Percentiles rank a stretch among this genome's conserved stretches.
Conservation (phyloP, 495 filamentous ascomycete species). For the Cairneyella variabilis region DNA sequence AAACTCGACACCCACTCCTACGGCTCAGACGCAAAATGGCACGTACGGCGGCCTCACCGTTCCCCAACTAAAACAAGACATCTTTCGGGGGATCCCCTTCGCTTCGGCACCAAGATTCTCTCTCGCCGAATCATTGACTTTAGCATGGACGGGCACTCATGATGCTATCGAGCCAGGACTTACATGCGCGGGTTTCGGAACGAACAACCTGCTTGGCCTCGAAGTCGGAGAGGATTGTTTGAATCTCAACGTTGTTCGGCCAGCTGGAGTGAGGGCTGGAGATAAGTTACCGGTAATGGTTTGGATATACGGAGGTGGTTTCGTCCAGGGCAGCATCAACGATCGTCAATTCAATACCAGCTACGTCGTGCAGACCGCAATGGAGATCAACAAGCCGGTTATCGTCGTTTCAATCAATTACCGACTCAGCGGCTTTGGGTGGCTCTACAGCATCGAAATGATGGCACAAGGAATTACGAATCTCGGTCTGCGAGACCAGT, state of each 20-base stretch:
- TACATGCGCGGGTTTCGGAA: slow-evolving; percentile 33
- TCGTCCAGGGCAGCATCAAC: slow-evolving; percentile 39
- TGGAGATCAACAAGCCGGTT: slow-evolving; percentile 47
- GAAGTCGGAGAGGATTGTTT: slow-evolving; percentile 63
- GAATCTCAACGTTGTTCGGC: slow-evolving; percentile 60
- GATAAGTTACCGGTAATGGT: slow-evolving; percentile 60
- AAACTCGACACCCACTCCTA: too few relatives aligned
- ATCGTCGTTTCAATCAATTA: background rate
- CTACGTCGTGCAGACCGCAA: slow-evolving; percentile 55
- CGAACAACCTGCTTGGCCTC: slow-evolving; percentile 35
- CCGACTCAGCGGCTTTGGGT: background rate
- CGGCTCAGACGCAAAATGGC: too few relatives aligned
- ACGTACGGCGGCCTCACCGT: too few relatives aligned
- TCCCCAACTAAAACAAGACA: slow-evolving; percentile 25
- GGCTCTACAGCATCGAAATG: background rate
- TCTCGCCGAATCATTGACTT: slow-evolving; percentile 36
- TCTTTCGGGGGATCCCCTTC: slow-evolving; percentile 47
- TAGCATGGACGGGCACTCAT: slow-evolving; percentile 40
- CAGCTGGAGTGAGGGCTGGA: slow-evolving; percentile 46
- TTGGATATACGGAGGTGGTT: slow-evolving; percentile 73
- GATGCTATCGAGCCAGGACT: slow-evolving; percentile 52
- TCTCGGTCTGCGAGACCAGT: slow-evolving; percentile 62
- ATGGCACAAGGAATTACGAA: slow-evolving; percentile 36
- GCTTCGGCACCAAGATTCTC: slow-evolving; percentile 42
- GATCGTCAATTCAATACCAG: slow-evolving; percentile 48